Evolutionary conservation across 1,284 basidiomycete species (phyloP).

Genomic region (Tremellales sp.): DNA sequence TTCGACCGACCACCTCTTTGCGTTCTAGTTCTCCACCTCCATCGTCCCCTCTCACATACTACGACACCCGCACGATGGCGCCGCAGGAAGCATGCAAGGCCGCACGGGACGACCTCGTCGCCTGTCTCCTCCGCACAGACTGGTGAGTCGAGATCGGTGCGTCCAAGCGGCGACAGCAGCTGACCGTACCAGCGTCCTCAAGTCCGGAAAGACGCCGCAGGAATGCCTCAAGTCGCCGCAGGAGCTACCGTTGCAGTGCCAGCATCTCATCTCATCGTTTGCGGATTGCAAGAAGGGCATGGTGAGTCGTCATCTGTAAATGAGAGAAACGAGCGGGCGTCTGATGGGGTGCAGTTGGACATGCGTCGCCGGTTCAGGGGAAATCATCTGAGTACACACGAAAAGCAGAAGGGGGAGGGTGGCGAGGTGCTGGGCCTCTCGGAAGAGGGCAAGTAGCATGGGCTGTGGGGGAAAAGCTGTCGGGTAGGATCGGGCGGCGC

Average conservation of each 20-base stretch:
- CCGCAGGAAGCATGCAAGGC: conserved; percentile 31
- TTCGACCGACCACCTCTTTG: too few relatives aligned
- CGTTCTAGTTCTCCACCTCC: too few relatives aligned
- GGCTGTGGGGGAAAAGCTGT: neutral
- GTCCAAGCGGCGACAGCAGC: neutral
- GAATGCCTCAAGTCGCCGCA: conserved; percentile 39
- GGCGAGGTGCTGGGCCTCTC: conserved; percentile 7
- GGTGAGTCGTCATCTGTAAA: conserved; percentile 29
- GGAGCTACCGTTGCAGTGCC: conserved; percentile 45
- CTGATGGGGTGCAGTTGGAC: conserved; percentile 37
- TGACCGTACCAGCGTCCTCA: conserved; percentile 33
- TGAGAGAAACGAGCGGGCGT: neutral
- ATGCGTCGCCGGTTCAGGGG: conserved; percentile 47
- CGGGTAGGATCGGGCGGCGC: too few relatives aligned
- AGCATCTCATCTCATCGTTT: conserved; percentile 43
- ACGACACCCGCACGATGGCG: conserved; percentile 9
- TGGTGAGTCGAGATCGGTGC: conserved; percentile 31
- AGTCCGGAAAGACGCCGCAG: conserved; percentile 35
- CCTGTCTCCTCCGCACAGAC: conserved; percentile 44
- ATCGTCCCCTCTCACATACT: too few relatives aligned
- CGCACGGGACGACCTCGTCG: conserved; percentile 42
- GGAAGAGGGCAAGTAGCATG: neutral
- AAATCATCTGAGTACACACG: conserved; percentile 36
- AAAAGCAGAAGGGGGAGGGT: conserved; percentile 9
- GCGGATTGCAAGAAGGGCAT: conserved; percentile 48